Percentiles rank a stretch among this genome's conserved stretches.
Evolutionary conservation across 2,329 filamentous ascomycete species (phyloP).

Genomic region (Phialophora verrucosa): DNA sequence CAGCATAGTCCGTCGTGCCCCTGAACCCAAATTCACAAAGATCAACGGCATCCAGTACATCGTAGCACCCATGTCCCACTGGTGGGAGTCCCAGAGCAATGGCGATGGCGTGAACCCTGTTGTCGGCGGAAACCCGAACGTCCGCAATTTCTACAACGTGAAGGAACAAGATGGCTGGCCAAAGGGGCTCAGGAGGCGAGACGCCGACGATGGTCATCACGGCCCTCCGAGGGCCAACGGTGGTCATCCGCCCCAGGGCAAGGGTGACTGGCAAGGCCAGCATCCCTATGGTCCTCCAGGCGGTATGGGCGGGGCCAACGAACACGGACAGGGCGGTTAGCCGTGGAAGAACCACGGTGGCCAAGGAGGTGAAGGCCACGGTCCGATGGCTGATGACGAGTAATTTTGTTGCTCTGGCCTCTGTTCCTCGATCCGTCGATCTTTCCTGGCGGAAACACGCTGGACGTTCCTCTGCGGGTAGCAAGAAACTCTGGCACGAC

Average conservation of each 20-base stretch:
- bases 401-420: not conserved
- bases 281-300: not conserved
- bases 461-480: not conserved
- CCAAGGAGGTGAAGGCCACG: constrained; percentile 8
- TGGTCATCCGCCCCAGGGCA: not conserved
- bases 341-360: not conserved
- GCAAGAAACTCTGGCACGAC: not conserved
- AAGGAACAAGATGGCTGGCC: constrained; percentile 1
- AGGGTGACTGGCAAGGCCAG: not conserved
- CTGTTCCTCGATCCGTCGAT: not conserved
- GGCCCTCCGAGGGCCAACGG: not conserved
- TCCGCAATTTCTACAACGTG: constrained; percentile 1
- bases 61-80: not conserved
- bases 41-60: constrained; percentile 4
- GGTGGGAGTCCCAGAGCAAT: constrained; percentile 21
- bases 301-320: constrained; percentile 3
- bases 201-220: not conserved
- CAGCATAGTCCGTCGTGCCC: not conserved
- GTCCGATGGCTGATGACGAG: constrained; percentile 18
- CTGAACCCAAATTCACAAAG: constrained; percentile 6
- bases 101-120: constrained; percentile 3
- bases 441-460: not conserved
- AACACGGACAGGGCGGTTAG: not conserved
- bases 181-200: constrained; percentile 9
- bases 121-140: constrained; percentile 19